phyloP scores from a whole-genome alignment of 73 alveolate genomes.

The Stentor roeselii region DNA sequence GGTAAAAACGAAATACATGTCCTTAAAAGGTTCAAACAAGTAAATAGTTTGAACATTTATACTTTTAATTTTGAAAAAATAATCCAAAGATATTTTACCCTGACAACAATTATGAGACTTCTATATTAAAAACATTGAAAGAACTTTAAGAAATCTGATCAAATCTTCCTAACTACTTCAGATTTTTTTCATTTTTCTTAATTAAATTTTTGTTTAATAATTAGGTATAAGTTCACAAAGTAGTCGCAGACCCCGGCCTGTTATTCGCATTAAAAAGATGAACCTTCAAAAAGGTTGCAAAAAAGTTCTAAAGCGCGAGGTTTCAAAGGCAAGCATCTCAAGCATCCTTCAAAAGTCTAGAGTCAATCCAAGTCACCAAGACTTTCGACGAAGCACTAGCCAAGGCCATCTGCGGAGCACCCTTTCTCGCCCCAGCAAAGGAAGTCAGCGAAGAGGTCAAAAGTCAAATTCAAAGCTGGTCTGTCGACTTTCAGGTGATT shows the following conservation, averaged over 20 bases:
- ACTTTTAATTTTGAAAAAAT: no score
- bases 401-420: neutral
- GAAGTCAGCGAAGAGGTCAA: neutral
- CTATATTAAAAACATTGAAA: no score
- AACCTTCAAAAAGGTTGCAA: neutral
- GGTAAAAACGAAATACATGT: no score
- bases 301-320: neutral
- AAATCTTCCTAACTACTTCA: no score
- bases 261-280: neutral
- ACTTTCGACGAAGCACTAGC: neutral
- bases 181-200: no score
- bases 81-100: no score
- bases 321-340: neutral
- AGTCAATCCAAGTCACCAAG: neutral
- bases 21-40: no score
- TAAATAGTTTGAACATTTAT: no score
- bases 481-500: neutral
- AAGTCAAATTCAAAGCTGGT: neutral
- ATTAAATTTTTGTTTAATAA: no score
- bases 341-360: neutral
- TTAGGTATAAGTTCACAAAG: neutral
- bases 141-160: no score
- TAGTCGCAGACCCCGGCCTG: neutral
- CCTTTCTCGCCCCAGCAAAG: neutral
- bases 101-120: no score